Evolutionary conservation across 1,284 basidiomycete genomes (phyloP).

Genomic region (Fistulina hepatica): DNA sequence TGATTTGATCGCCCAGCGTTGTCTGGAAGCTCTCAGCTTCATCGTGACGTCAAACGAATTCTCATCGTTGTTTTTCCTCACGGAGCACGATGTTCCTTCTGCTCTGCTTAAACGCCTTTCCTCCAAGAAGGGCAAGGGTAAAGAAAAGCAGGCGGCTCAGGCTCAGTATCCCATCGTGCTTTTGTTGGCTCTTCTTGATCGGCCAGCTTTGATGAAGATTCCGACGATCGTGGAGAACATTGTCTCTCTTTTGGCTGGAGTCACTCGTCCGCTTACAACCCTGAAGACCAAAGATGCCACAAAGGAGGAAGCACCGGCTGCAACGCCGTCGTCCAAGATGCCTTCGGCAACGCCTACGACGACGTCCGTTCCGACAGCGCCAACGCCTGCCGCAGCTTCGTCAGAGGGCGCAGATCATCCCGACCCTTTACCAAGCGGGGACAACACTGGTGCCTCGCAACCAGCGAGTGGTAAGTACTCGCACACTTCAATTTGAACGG

Average conservation of each 20-base stretch:
- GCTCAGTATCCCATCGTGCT: conserved; percentile 87
- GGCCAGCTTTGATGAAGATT: conserved; percentile 73
- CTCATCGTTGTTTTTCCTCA: conserved; percentile 86
- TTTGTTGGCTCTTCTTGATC: conserved; percentile 76
- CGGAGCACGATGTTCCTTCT: conserved; percentile 76
- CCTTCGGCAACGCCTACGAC: conserved; percentile 12
- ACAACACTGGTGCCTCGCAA: background rate
- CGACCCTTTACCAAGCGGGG: too few species aligned
- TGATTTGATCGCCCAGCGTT: conserved; percentile 85
- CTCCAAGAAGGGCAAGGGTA: conserved; percentile 85
- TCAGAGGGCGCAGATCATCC: conserved; percentile 9
- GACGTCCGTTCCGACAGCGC: conserved; percentile 8
- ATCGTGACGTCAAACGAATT: conserved; percentile 78
- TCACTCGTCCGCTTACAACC: conserved; percentile 71
- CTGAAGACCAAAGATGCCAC: conserved; percentile 41
- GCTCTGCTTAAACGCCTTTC: conserved; percentile 56
- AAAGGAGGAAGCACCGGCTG: conserved; percentile 20
- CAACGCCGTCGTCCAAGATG: conserved; percentile 10
- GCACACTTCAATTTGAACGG: background rate
- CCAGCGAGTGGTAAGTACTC: conserved; percentile 1
- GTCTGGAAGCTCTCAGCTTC: conserved; percentile 78
- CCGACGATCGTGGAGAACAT: conserved; percentile 88
- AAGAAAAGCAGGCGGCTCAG: conserved; percentile 74
- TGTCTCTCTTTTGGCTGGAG: conserved; percentile 72
- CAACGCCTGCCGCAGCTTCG: conserved; percentile 1